Evolutionary conservation across 805 yeast genomes (phyloP).

Genomic region (Pichia gijzeniarum): DNA sequence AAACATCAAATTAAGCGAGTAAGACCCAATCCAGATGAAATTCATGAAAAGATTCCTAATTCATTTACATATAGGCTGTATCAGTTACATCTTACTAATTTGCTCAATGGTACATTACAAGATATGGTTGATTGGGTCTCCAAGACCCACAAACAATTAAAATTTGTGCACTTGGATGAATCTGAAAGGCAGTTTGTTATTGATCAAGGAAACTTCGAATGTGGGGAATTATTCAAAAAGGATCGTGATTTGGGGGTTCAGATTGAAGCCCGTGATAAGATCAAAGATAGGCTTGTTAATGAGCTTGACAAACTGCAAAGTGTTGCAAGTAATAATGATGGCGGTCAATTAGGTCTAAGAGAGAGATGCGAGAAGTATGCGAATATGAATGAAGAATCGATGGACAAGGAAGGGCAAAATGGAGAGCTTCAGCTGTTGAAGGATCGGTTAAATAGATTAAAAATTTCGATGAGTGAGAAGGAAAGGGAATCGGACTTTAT

Average conservation of each 20-base stretch:
- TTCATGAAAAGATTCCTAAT: conserved; percentile 1
- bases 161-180: conserved; percentile 29
- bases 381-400: conserved; percentile 7
- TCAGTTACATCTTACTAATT: conserved; percentile 32
- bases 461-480: conserved; percentile 10
- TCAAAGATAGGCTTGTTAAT: conserved; percentile 26
- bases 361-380: conserved; percentile 10
- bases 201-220: conserved; percentile 34
- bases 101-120: conserved; percentile 31
- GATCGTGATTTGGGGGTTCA: conserved; percentile 30
- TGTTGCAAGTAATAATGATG: conserved; percentile 13
- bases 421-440: conserved; percentile 14
- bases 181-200: conserved; percentile 34
- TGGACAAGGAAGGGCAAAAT: conserved; percentile 5
- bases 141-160: conserved; percentile 19
- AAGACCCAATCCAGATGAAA: not conserved
- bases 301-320: conserved; percentile 19
- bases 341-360: conserved; percentile 7
- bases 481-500: conserved; percentile 25
- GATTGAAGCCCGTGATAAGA: conserved; percentile 25
- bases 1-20: conserved; percentile 1
- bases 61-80: conserved; percentile 22
- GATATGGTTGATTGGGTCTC: conserved; percentile 23
- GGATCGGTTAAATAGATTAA: conserved; percentile 11
- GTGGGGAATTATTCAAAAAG: conserved; percentile 37